Evolutionary conservation across 2,329 filamentous ascomycete species (phyloP), one percentile per base, ranked within the genome.

Genomic region (Blastomyces gilchristii): DNA sequence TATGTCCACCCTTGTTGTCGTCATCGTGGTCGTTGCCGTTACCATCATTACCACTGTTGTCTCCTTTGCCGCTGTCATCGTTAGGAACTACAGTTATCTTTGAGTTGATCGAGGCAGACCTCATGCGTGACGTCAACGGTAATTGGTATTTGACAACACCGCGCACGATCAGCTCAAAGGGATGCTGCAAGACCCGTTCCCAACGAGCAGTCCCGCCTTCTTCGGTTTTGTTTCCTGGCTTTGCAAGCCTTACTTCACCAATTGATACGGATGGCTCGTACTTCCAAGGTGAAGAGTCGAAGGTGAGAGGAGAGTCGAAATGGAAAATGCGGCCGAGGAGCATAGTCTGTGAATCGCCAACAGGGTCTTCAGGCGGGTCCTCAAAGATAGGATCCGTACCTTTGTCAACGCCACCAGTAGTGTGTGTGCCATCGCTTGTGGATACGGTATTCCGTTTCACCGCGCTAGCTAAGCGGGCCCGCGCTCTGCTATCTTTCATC

Each of bases 161-260:
- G 69, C 94, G 87, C 52, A 99, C 84, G 65, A 97, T 93, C 58
- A 99, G 82, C 68, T 97, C 91, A 69, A 97, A 99, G 54, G 93
- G 90, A 74, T 97, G 89, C 67, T 95, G 85, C 60, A 97, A 81
- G 57, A 97, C 92, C 64, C 86, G 84, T 73, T 96, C 91, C 94
- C 94, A 99, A 14, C 92, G 85, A 71, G 89, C 86, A 1, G 87
- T 87, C 9, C 93, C 94, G 50, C 89, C 89, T 53, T 84, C 80
- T 71, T 91, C 87, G 0, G 94, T 97, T 69, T 87, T 87, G 74
- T 97, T 99, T 3, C 93, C 92, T 0, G 94, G 94, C 62, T 88
- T 86, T 34, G 82, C 78, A 3, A 99, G 83, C 49, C 93, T 88
- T 67, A 99, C 85, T 71, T 94, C 89, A 39, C 91, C 93, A 5